These are phyloP conservation scores for Corchorus olitorius DNA, from an alignment of 345 rosid species.

Conservation along the genomic window DNA sequence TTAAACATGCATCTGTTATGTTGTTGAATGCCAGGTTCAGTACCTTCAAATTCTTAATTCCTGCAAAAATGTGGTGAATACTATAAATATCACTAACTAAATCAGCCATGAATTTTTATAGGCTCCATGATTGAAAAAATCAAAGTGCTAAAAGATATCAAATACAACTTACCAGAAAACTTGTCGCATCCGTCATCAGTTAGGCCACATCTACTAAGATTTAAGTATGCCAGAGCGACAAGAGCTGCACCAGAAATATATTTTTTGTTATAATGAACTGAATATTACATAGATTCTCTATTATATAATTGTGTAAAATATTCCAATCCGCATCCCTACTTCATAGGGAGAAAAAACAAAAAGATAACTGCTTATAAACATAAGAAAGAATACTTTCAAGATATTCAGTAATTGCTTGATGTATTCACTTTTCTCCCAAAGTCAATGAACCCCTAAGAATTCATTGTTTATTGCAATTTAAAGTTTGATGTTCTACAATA, in stretches of 20 bases:
- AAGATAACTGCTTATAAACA: background rate
- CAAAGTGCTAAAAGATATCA: slow-evolving; percentile 1
- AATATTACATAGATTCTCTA: background rate
- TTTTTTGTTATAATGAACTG: background rate
- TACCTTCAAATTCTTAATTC: slow-evolving; percentile 46
- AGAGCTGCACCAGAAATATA: slow-evolving; percentile 49
- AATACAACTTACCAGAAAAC: slow-evolving; percentile 41
- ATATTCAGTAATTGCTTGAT: background rate
- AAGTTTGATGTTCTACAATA: background rate
- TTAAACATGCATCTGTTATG: slow-evolving; percentile 55
- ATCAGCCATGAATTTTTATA: background rate
- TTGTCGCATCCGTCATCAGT: slow-evolving; percentile 52
- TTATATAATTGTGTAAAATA: background rate
- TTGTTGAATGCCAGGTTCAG: slow-evolving; percentile 57
- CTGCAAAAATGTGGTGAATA: slow-evolving; percentile 31
- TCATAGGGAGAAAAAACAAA: background rate
- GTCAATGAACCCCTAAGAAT: background rate
- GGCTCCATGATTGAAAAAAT: background rate
- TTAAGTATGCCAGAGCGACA: slow-evolving; percentile 35
- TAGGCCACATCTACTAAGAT: slow-evolving; percentile 48
- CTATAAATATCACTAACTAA: slow-evolving; percentile 7
- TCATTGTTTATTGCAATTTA: slow-evolving; percentile 1
- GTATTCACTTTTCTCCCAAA: background rate
- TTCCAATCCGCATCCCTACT: background rate
- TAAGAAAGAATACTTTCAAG: background rate